Evolutionary conservation across 1,284 basidiomycete species (phyloP).

Genomic region (Irpex lacteus): DNA sequence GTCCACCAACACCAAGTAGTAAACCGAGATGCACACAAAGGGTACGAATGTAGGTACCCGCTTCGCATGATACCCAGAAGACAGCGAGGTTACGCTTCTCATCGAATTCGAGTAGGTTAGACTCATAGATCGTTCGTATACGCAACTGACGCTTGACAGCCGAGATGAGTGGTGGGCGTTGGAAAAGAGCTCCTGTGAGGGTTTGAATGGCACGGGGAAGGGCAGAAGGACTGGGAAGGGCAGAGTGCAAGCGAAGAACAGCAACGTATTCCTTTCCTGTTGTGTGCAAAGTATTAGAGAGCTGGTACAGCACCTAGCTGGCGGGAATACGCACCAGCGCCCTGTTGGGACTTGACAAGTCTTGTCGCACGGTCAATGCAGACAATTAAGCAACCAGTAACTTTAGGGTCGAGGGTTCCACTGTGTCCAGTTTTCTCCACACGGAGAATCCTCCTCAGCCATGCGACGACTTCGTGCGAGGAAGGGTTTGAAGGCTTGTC

Average conservation of each 20-base stretch:
- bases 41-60: constrained; percentile 98
- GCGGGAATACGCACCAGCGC: constrained; percentile 65
- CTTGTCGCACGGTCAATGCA: constrained; percentile 99
- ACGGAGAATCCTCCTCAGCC: constrained; percentile 93
- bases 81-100: constrained; percentile 96
- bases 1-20: constrained; percentile 93
- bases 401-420: constrained; percentile 97
- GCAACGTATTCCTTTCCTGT: constrained; percentile 98
- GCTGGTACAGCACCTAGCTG: background rate
- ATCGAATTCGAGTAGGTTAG: constrained; percentile 96
- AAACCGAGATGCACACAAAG: constrained; percentile 97
- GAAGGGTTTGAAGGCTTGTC: constrained; percentile 99
- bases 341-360: constrained; percentile 98
- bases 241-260: constrained; percentile 89
- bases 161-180: constrained; percentile 97
- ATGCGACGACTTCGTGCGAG: constrained; percentile 99
- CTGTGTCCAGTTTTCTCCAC: constrained; percentile 99
- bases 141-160: constrained; percentile 99
- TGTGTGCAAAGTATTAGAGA: background rate
- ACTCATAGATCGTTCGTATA: constrained; percentile 97
- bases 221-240: constrained; percentile 77
- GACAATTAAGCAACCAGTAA: constrained; percentile 98
- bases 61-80: constrained; percentile 99
- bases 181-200: constrained; percentile 97
- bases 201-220: constrained; percentile 95